Percentiles rank a stretch among this genome's conserved stretches.
These are phyloP conservation scores for Xanthoceras sorbifolium DNA, from an alignment of 345 rosid species.

Conservation along the genomic window DNA sequence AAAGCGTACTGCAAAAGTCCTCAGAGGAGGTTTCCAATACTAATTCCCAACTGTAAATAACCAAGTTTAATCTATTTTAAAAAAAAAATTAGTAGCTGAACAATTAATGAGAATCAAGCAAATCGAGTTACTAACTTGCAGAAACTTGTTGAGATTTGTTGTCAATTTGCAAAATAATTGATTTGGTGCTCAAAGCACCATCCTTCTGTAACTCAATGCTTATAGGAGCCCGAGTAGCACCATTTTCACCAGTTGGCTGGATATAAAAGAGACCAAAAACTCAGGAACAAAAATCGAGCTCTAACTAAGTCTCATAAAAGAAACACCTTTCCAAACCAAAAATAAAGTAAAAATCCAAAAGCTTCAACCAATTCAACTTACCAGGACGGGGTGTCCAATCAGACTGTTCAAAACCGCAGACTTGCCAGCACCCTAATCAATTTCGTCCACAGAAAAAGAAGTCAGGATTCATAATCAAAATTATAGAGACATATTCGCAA, in stretches of 20 bases:
- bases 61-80: constrained; percentile 1
- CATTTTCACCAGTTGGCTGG: constrained; percentile 97
- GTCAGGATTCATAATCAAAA: neutral
- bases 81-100: constrained; percentile 4
- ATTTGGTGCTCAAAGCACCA: constrained; percentile 73
- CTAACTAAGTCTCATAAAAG: neutral
- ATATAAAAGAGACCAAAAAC: constrained; percentile 13
- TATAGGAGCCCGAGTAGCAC: constrained; percentile 95
- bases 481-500: no score
- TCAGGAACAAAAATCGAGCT: neutral
- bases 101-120: neutral
- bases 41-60: neutral
- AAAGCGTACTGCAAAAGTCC: neutral
- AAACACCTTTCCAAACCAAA: neutral
- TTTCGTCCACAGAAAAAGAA: neutral
- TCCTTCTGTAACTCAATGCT: constrained; percentile 73
- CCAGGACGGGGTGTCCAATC: constrained; percentile 91
- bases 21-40: neutral
- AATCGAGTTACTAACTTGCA: constrained; percentile 62
- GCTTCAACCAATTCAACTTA: constrained; percentile 36
- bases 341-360: neutral
- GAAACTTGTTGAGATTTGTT: constrained; percentile 84
- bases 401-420: constrained; percentile 92
- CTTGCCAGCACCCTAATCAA: constrained; percentile 83
- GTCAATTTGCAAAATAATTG: constrained; percentile 87